Percentiles rank a stretch among this genome's conserved stretches.
Conservation (phyloP, 345 rosid species). For the Conringia planisiliqua region DNA sequence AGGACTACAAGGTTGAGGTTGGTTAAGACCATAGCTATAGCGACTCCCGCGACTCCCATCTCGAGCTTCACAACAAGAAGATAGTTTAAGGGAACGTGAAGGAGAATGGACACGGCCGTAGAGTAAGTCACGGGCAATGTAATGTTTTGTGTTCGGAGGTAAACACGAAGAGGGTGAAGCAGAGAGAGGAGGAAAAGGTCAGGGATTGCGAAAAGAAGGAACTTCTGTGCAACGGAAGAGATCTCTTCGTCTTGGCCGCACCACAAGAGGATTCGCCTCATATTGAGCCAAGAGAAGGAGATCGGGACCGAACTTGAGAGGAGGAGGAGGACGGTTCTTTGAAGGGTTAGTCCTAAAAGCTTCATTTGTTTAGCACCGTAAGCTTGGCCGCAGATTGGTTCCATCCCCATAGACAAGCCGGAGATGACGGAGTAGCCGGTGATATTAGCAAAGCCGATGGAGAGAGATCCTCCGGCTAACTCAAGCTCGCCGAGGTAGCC, state of each 20-base stretch:
- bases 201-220: conserved; percentile 75
- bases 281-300: conserved; percentile 78
- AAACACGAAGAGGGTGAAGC: conserved; percentile 87
- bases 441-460: conserved; percentile 94
- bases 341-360: conserved; percentile 86
- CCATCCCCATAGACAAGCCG: conserved; percentile 99
- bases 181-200: conserved; percentile 88
- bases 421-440: conserved; percentile 97
- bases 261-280: conserved; percentile 66
- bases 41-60: conserved; percentile 86
- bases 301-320: conserved; percentile 80
- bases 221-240: conserved; percentile 69
- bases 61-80: conserved; percentile 72
- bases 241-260: conserved; percentile 82
- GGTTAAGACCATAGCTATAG: conserved; percentile 83
- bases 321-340: conserved; percentile 89
- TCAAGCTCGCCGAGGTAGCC: conserved; percentile 96
- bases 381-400: conserved; percentile 98
- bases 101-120: conserved; percentile 76
- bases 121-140: conserved; percentile 87
- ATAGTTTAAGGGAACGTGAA: conserved; percentile 78
- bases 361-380: conserved; percentile 91
- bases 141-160: conserved; percentile 79
- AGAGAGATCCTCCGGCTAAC: conserved; percentile 93
- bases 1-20: conserved; percentile 75